Evolutionary conservation across 1,139 yeast species (phyloP).

Genomic region (Kurtzmaniella quercitrusa): DNA sequence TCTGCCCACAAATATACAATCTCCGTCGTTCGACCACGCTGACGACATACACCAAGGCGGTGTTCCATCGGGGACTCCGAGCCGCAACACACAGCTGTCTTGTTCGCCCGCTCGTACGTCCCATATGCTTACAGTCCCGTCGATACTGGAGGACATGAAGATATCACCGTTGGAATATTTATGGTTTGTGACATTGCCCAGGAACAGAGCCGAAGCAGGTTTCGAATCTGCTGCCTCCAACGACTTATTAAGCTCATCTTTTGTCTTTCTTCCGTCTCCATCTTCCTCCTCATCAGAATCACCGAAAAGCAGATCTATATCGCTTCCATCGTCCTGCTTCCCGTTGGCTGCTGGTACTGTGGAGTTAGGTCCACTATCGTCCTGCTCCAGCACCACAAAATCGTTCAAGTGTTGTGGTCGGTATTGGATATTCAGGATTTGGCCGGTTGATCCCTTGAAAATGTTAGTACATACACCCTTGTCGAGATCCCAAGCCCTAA

Average conservation of each 20-base stretch:
- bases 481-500: slow-evolving; percentile 81
- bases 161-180: slow-evolving; percentile 46
- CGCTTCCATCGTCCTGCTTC: slow-evolving; percentile 47
- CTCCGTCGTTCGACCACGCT: slow-evolving; percentile 86
- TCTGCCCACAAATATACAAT: slow-evolving; percentile 76
- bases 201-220: slow-evolving; percentile 10
- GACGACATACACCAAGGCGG: slow-evolving; percentile 98
- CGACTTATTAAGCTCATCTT: slow-evolving; percentile 10
- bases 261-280: slow-evolving; percentile 17
- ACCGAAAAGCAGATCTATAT: slow-evolving; percentile 78
- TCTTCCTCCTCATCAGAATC: slow-evolving; percentile 57
- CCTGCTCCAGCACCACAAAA: slow-evolving; percentile 15
- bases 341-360: slow-evolving; percentile 15
- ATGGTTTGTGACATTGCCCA: slow-evolving; percentile 16
- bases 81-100: slow-evolving; percentile 39
- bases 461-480: slow-evolving; percentile 54
- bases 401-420: slow-evolving; percentile 67
- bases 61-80: slow-evolving; percentile 58
- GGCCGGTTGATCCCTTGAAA: slow-evolving; percentile 64
- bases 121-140: slow-evolving; percentile 83
- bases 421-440: slow-evolving; percentile 71
- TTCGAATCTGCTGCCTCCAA: slow-evolving; percentile 19
- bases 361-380: slow-evolving; percentile 7
- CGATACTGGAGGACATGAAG: slow-evolving; percentile 77
- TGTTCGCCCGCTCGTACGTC: slow-evolving; percentile 55